These are phyloP conservation scores for Lentinula lateritia DNA, from an alignment of 768 basidiomycete species.

Conservation along the genomic window DNA sequence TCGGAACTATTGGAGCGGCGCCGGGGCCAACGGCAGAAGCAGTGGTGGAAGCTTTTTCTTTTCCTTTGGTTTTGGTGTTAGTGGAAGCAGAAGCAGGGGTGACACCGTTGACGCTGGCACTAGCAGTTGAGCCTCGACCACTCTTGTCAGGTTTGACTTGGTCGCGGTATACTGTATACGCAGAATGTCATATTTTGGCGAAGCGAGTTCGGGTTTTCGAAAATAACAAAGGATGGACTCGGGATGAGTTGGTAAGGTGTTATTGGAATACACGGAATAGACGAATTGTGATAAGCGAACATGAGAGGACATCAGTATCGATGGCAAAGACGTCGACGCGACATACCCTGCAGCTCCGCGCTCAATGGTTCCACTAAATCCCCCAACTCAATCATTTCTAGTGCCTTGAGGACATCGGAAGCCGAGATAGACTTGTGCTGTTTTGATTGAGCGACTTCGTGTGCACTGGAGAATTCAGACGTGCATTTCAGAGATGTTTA, in stretches of 20 bases:
- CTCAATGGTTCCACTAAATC: constrained; percentile 63
- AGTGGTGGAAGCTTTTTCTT: constrained; percentile 26
- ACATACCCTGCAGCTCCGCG: constrained; percentile 57
- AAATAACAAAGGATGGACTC: no score
- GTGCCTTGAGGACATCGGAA: constrained; percentile 83
- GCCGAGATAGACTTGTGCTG: constrained; percentile 88
- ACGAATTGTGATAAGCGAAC: no score
- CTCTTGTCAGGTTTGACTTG: constrained; percentile 58
- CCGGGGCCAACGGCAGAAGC: not conserved
- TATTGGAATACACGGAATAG: no score
- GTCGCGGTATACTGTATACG: constrained; percentile 55
- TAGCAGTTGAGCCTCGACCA: constrained; percentile 9
- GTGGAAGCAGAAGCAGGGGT: constrained; percentile 14
- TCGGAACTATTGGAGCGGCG: not conserved
- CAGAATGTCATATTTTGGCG: no score
- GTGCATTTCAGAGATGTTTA: not conserved
- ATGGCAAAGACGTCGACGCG: no score
- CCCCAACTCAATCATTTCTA: constrained; percentile 73
- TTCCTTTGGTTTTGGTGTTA: constrained; percentile 21
- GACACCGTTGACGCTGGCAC: not conserved
- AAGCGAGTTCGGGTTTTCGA: no score
- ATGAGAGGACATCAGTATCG: no score
- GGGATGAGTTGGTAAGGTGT: no score
- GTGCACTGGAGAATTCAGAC: constrained; percentile 50
- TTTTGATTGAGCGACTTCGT: constrained; percentile 79